Evolutionary conservation across 164 flowering plant genomes (phyloP).

Genomic region (Cinnamomum chago): DNA sequence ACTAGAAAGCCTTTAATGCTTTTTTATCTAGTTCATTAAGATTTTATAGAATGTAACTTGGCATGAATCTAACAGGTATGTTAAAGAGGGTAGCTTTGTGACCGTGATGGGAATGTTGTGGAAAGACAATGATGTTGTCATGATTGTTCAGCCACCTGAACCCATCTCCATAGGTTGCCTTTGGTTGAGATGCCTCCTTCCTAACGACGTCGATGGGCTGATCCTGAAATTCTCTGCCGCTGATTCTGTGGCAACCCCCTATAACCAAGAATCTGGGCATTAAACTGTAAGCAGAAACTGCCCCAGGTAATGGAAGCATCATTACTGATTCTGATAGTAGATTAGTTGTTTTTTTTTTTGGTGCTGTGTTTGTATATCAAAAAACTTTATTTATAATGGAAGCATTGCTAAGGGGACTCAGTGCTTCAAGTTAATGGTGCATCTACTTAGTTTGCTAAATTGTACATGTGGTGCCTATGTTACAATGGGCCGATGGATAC

Average conservation of each 20-base stretch:
- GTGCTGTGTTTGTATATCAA: background rate
- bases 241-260: slow-evolving; percentile 6
- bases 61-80: slow-evolving; percentile 38
- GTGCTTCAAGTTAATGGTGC: too few relatives aligned
- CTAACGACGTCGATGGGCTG: slow-evolving; percentile 49
- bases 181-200: slow-evolving; percentile 50
- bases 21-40: background rate
- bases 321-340: background rate
- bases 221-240: slow-evolving; percentile 27
- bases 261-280: background rate
- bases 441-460: too few relatives aligned
- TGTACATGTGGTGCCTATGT: too few relatives aligned
- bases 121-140: slow-evolving; percentile 29
- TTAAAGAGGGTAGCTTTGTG: slow-evolving; percentile 51
- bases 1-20: background rate
- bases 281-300: slow-evolving; percentile 2
- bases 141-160: slow-evolving; percentile 55
- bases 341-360: too few relatives aligned
- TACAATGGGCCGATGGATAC: too few relatives aligned
- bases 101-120: slow-evolving; percentile 49
- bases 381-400: background rate
- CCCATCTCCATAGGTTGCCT: slow-evolving; percentile 51
- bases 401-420: background rate
- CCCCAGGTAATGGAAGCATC: background rate
- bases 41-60: slow-evolving; percentile 2